Percentiles rank a stretch among this genome's conserved stretches.
Evolutionary conservation across 768 basidiomycete genomes (phyloP).

Genomic region (Russula virescens): DNA sequence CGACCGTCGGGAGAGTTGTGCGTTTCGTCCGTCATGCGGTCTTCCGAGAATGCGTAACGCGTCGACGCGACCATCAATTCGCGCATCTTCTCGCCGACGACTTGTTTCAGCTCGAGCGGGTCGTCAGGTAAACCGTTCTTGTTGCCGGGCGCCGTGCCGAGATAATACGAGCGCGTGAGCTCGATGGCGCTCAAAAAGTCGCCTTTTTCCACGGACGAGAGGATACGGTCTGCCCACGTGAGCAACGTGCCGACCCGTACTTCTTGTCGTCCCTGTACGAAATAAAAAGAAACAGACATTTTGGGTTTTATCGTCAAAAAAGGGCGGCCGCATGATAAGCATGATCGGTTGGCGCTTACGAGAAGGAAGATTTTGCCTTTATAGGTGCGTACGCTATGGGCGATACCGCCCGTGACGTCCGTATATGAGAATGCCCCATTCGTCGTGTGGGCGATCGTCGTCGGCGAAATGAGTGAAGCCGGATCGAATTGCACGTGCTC

Average conservation of each 20-base stretch:
- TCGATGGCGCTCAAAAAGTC: conserved; percentile 91
- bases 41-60: conserved; percentile 89
- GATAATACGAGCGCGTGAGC: conserved; percentile 74
- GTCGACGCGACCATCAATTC: conserved; percentile 86
- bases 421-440: conserved; percentile 44
- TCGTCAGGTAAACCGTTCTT: conserved; percentile 78
- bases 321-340: background rate
- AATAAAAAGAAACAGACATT: background rate
- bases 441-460: conserved; percentile 42
- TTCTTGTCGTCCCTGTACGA: conserved; percentile 58
- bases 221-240: conserved; percentile 92
- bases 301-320: conserved; percentile 10
- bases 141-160: conserved; percentile 76
- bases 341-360: conserved; percentile 43
- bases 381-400: conserved; percentile 72
- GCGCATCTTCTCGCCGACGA: conserved; percentile 70
- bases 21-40: conserved; percentile 86
- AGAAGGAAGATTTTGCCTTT: conserved; percentile 89
- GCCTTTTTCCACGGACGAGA: conserved; percentile 75
- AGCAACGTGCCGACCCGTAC: conserved; percentile 79
- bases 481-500: conserved; percentile 59
- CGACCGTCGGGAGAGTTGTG: conserved; percentile 76
- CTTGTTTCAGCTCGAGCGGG: conserved; percentile 44
- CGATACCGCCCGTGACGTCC: conserved; percentile 48
- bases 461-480: conserved; percentile 49